Conservation (phyloP, 768 basidiomycete genomes). For the Artomyces pyxidatus region DNA sequence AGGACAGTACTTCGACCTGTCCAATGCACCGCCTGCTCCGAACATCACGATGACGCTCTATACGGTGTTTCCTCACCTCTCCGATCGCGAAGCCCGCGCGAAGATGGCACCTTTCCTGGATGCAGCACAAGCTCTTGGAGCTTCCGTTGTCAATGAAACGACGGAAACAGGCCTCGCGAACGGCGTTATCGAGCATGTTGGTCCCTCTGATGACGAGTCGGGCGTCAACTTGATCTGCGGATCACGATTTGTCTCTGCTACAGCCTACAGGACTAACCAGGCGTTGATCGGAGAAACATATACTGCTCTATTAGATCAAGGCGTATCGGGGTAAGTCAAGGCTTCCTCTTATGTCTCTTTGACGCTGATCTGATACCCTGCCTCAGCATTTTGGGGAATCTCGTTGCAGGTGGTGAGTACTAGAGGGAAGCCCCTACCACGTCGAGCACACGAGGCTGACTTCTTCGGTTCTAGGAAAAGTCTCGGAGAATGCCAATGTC, state of each 20-base stretch:
- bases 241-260: conserved; percentile 11
- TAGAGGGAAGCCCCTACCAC: too few species aligned
- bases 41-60: conserved; percentile 22
- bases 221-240: conserved; percentile 7
- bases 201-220: conserved; percentile 7
- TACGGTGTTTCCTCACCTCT: conserved; percentile 15
- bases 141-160: background rate
- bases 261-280: conserved; percentile 1
- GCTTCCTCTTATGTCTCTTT: too few species aligned
- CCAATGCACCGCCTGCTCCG: background rate
- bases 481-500: conserved; percentile 27
- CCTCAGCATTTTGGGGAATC: background rate
- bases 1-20: conserved; percentile 3
- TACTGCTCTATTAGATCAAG: conserved; percentile 4
- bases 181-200: background rate
- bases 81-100: background rate
- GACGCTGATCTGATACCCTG: too few species aligned
- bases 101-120: background rate
- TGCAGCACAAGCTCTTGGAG: background rate
- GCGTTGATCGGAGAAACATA: conserved; percentile 8
- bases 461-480: conserved; percentile 15
- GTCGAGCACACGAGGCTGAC: too few species aligned
- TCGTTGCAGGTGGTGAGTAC: conserved; percentile 13
- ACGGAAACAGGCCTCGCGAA: conserved; percentile 2
- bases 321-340: background rate